These are phyloP conservation scores for Rhizoctonia solani DNA, from an alignment of 1,284 basidiomycete species.

Conservation along the genomic window DNA sequence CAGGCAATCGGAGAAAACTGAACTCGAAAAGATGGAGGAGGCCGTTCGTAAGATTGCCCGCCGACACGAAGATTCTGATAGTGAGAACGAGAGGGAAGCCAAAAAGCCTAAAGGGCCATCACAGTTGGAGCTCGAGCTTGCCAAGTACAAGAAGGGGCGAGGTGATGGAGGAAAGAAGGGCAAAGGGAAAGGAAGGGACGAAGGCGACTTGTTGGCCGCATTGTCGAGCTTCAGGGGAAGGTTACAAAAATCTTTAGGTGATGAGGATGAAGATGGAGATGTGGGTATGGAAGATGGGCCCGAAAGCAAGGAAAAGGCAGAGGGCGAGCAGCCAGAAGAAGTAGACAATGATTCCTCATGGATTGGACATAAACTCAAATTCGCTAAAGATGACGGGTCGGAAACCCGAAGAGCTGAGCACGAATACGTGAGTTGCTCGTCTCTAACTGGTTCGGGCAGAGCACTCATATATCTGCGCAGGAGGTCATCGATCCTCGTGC, in stretches of 20 bases:
- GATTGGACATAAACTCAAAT: constrained; percentile 73
- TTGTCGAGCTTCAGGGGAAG: constrained; percentile 73
- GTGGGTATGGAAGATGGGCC: constrained; percentile 41
- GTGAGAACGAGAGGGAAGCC: constrained; percentile 59
- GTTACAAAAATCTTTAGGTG: constrained; percentile 54
- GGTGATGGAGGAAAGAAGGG: constrained; percentile 62
- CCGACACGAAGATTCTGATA: constrained; percentile 54
- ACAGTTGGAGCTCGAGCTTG: constrained; percentile 75
- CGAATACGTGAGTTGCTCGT: constrained; percentile 61
- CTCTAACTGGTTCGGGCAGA: not conserved
- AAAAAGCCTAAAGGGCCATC: constrained; percentile 69
- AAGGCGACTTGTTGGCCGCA: constrained; percentile 74
- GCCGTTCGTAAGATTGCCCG: constrained; percentile 77
- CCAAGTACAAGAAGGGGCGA: constrained; percentile 72
- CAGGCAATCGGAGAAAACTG: constrained; percentile 69
- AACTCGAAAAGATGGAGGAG: constrained; percentile 86
- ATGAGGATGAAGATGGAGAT: constrained; percentile 41
- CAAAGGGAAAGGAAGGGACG: constrained; percentile 58
- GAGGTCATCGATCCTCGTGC: constrained; percentile 80
- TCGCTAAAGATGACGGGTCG: constrained; percentile 70
- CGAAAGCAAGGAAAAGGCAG: constrained; percentile 37
- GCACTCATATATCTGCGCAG: not conserved
- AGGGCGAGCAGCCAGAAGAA: constrained; percentile 48
- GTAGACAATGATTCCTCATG: constrained; percentile 83
- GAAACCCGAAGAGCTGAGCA: constrained; percentile 80